Evolutionary conservation across 202 grass and related monocot species (phyloP), one percentile per base, ranked within the genome.

Genomic region (Panicum hallii): DNA sequence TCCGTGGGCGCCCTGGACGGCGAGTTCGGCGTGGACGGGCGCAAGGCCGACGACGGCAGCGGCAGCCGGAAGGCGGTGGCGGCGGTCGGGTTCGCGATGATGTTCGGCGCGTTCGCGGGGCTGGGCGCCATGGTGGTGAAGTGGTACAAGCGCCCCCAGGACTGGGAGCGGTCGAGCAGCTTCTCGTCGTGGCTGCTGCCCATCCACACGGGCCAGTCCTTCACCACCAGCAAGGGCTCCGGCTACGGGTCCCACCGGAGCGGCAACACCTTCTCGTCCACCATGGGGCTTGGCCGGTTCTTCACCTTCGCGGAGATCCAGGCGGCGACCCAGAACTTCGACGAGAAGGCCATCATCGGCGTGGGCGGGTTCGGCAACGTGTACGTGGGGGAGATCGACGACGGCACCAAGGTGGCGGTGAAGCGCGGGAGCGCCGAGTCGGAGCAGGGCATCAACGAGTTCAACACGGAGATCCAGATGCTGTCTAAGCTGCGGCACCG

Each of bases 401-500:
- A 63, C 60, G 60, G 91, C 57, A 92, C 86, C 11, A 92, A 97
- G 87, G 92, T 97, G 67, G 94, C 94, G 9, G 84, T 94, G 47
- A 97, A 97, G 90, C 88, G 94, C 16, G 94, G 94, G 5, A 97
- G 92, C 85, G 90, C 94, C n/a, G 84, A 93, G 79, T 97, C 94
- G 14, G 94, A 97, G 92, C 94, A 97, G 38, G 94, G 94, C 4
- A 97, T 97, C 86, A 94, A 92, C 26, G 92, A 97, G 82, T 97
- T 97, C 84, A 93, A 94, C 79, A 97, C 94, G 9, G 94, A 97
- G 90, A 94, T 97, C 86, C 94, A 97, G 82, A 94, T 97, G 90
- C 65, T 97, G 66, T 97, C 94, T n/a, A 97, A 97, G 87, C 92
- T 97, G 4, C 92, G 94, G n/a, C 94, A 97, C 83, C 92, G 94